Conservation (phyloP, 805 yeast species). For the Ogataea methylovora region DNA sequence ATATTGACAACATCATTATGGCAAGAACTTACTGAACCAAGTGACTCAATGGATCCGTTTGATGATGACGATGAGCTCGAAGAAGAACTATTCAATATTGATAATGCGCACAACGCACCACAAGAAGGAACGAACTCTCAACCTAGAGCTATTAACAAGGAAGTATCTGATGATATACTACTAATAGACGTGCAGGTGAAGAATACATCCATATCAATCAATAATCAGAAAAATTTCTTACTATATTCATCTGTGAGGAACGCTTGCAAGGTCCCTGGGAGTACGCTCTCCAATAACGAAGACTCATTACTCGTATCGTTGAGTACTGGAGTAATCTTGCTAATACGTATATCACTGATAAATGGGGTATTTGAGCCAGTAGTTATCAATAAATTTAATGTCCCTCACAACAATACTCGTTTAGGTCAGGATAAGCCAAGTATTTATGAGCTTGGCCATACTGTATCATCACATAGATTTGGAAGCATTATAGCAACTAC, state of each 20-base stretch:
- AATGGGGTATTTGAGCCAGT: constrained; percentile 15
- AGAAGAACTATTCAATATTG: constrained; percentile 1
- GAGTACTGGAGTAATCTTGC: constrained; percentile 12
- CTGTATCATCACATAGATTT: constrained; percentile 6
- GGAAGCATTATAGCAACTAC: constrained; percentile 17
- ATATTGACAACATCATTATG: constrained; percentile 14
- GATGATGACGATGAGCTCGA: constrained; percentile 7
- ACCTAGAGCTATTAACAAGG: no score
- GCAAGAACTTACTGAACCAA: constrained; percentile 15
- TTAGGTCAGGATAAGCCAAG: background rate
- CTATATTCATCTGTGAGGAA: constrained; percentile 15
- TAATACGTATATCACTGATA: constrained; percentile 12
- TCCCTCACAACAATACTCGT: constrained; percentile 4
- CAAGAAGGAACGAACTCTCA: no score
- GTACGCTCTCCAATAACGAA: constrained; percentile 11
- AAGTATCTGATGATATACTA: constrained; percentile 1
- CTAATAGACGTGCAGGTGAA: constrained; percentile 14
- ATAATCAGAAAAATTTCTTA: constrained; percentile 9
- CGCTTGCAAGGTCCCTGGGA: constrained; percentile 17
- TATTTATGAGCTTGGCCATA: constrained; percentile 9
- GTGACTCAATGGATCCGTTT: constrained; percentile 1
- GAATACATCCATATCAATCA: constrained; percentile 17
- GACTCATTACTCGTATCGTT: constrained; percentile 20
- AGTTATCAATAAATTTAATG: constrained; percentile 11
- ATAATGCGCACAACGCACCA: background rate